Evolutionary conservation across 139 green algal genomes (phyloP).

Genomic region (Spirogloea muscicola): DNA sequence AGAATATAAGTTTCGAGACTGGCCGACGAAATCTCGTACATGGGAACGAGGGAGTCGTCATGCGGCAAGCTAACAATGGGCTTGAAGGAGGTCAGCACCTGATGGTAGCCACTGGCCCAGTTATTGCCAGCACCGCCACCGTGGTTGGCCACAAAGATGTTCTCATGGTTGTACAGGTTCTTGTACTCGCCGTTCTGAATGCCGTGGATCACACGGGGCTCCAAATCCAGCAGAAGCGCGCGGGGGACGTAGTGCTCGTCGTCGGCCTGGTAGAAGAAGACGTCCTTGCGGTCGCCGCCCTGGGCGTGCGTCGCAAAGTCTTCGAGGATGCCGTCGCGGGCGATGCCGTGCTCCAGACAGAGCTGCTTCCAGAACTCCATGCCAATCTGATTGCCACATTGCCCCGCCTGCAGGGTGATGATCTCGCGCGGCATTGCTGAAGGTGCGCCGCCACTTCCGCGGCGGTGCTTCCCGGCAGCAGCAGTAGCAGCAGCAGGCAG

Average conservation of each 20-base stretch:
- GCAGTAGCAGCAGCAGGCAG: no score
- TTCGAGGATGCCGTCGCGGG: conserved; percentile 90
- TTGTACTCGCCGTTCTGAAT: conserved; percentile 92
- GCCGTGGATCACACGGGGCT: conserved; percentile 94
- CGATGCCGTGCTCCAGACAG: conserved; percentile 94
- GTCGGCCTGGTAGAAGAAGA: conserved; percentile 99
- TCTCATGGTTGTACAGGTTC: conserved; percentile 98
- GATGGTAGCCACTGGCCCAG: conserved; percentile 91
- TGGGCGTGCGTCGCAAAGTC: conserved; percentile 48
- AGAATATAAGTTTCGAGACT: no score
- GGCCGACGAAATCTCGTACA: no score
- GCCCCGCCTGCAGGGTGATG: conserved; percentile 95
- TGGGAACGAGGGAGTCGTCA: no score
- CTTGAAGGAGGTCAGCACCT: no score
- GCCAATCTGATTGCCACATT: conserved; percentile 98
- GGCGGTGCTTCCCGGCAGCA: no score
- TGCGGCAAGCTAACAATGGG: not conserved
- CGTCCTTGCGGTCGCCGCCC: conserved; percentile 95
- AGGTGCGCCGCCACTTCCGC: no score
- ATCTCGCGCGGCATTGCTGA: conserved; percentile 99
- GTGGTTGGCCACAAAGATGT: conserved; percentile 90
- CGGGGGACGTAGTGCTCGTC: conserved; percentile 97
- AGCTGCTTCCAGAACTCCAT: conserved; percentile 96
- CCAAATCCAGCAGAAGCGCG: conserved; percentile 92
- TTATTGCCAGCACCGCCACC: conserved; percentile 98